Evolutionary conservation across 2,329 filamentous ascomycete genomes (phyloP), one percentile per base, ranked within the genome.

Genomic region (Phaeosphaeriaceae sp.): DNA sequence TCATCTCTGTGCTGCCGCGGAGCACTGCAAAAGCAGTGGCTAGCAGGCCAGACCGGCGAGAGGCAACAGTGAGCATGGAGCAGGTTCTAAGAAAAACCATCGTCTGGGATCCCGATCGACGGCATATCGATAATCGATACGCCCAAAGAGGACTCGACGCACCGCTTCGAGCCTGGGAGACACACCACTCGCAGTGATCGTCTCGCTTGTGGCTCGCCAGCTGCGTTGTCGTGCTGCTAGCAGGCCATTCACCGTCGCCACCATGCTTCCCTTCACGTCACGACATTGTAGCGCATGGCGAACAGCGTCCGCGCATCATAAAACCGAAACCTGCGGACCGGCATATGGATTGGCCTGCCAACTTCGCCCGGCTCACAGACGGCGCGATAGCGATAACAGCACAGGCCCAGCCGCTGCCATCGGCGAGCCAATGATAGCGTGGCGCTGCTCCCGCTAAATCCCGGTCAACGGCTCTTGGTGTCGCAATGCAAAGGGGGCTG

Each of bases 401-500:
- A 44, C 15, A 42, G 26, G 49, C 54, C 46, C 54, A 48, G 47
- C 54, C 54, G 53, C 48, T 55, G 55, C 64, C 59, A 56, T 55
- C 57, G 19, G 48, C 47, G 55, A 54, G 50, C 64, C 66, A 71
- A 71, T 73, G 57, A 61, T 65, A 56, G 56, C 55, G 64, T 67
- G 64, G 66, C 65, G 65, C 59, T 56, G 53, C 56, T 66, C 66
- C 67, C 65, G 66, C 65, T 59, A 26, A 56, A 61, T 65, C 70
- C 67, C 61, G 60, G 63, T 65, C 66, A 69, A 70, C 63, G 68
- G 64, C 35, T 58, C 59, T 62, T 60, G 55, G 61, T 63, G 62
- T 65, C 61, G 64, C 63, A 66, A 65, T 58, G 49, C 66, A 61
- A 66, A 69, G 66, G 67, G 67, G 69, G 67, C 68, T 66, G 63